Percentiles rank a stretch among this genome's conserved stretches.
Evolutionary conservation across 1,284 basidiomycete species (phyloP).

Genomic region (Rhodofomes roseus): DNA sequence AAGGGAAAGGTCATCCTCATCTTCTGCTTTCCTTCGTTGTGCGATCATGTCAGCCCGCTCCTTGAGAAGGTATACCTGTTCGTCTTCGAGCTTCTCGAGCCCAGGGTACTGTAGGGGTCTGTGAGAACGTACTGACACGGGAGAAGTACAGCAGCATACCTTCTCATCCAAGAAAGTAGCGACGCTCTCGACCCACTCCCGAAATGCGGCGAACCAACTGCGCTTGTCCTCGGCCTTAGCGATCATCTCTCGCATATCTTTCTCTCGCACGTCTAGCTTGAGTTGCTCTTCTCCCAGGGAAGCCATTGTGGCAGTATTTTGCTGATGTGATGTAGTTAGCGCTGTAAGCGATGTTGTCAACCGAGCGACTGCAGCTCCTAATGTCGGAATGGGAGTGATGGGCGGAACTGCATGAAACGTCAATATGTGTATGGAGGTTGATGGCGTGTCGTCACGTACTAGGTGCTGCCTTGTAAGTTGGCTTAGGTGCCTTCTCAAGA

Average conservation of each 20-base stretch:
- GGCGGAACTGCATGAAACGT: conserved; percentile 48
- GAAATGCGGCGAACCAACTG: conserved; percentile 84
- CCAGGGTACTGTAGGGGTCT: conserved; percentile 59
- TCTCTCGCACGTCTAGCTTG: conserved; percentile 72
- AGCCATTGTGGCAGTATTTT: conserved; percentile 58
- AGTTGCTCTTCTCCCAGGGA: conserved; percentile 66
- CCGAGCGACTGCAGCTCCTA: conserved; percentile 54
- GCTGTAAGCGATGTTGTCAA: conserved; percentile 62
- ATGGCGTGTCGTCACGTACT: conserved; percentile 47
- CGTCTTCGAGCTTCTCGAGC: conserved; percentile 83
- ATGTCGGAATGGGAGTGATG: conserved; percentile 52
- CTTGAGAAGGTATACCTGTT: conserved; percentile 69
- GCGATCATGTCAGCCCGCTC: conserved; percentile 73
- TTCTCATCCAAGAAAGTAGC: conserved; percentile 92
- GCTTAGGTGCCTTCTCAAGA: conserved; percentile 36
- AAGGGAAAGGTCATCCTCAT: conserved; percentile 77
- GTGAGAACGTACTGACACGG: neutral
- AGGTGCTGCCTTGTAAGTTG: conserved; percentile 68
- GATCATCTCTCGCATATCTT: conserved; percentile 79
- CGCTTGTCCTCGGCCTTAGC: conserved; percentile 77
- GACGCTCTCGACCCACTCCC: conserved; percentile 84
- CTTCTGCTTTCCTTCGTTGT: conserved; percentile 66
- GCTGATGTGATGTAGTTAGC: conserved; percentile 67
- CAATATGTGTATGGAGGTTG: conserved; percentile 9
- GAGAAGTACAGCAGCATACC: conserved; percentile 37